Evolutionary conservation across 495 filamentous ascomycete species (phyloP).

Genomic region (Lasiosphaeris hirsuta): DNA sequence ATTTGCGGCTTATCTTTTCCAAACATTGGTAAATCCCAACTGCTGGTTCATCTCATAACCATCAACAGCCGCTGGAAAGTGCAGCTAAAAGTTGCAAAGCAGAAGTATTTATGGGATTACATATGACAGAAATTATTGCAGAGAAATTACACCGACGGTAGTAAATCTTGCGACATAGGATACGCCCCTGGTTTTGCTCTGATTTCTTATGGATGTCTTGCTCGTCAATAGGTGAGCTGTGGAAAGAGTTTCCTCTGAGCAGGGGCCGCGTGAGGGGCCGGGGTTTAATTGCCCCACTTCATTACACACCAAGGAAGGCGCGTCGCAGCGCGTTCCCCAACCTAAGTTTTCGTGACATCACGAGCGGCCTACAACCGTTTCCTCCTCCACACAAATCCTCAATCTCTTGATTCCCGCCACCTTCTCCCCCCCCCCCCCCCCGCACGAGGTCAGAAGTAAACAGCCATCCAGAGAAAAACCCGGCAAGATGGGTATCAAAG

Average conservation of each 20-base stretch:
- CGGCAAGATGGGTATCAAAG: constrained; percentile 82
- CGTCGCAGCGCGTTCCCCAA: constrained; percentile 22
- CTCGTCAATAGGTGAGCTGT: neutral
- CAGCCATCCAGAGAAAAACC: neutral
- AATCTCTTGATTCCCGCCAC: neutral
- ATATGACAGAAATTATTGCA: too few species aligned
- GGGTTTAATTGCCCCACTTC: constrained; percentile 26
- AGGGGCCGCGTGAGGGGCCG: neutral
- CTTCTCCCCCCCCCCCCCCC: neutral
- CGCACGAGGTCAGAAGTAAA: neutral
- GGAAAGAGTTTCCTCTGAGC: neutral
- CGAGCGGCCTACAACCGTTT: constrained; percentile 1
- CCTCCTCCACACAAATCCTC: neutral
- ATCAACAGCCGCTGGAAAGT: too few species aligned
- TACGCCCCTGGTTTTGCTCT: too few species aligned
- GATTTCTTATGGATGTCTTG: too few species aligned
- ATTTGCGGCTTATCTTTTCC: too few species aligned
- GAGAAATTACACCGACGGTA: too few species aligned
- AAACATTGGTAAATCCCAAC: too few species aligned
- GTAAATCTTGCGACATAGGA: too few species aligned
- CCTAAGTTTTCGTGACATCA: constrained; percentile 25
- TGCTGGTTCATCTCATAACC: too few species aligned
- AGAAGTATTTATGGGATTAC: too few species aligned
- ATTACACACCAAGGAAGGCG: constrained; percentile 16
- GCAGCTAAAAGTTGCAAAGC: too few species aligned